Base-by-base conservation (phyloP, 768 basidiomycete genomes). In the Boletus reticulatus region DNA sequence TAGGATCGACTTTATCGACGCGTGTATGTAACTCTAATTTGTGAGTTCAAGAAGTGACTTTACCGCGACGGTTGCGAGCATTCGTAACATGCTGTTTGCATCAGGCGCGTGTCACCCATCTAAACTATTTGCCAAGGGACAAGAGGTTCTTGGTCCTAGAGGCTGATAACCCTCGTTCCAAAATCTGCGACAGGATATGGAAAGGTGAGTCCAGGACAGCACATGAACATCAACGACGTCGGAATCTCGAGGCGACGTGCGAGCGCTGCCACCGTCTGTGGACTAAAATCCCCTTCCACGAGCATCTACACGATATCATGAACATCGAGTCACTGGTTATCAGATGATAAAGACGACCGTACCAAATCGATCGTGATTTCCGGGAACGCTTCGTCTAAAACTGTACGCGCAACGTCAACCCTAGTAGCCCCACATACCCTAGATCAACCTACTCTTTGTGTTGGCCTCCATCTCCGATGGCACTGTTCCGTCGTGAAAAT, bases 391-490 rank as follows among this genome's bases (percentile, higher is more conserved):
- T 85, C 82, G 55, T 86, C 82, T 31, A 84, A 66, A 49, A 84
- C 79, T 81, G 51, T 20, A 7, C 52, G 22, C 9, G 4, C 6
- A 36, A 27, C 37, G 43, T 66, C 12, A 59, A 19, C 19, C 8
- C 8, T 24, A 1, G 24, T 24, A 1, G 24, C 13, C 22, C 14
- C 13, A 24, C 20, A 46, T 9, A 13, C 4, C 24, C 22, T 6
- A 13, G 14, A 2, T 29, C 38, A 20, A 64, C 75, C 22, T 49
- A 83, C 84, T 83, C 65, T 83, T 87, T 32, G 80, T 76, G 62
- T 89, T 91, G 6, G 87, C 85, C 65, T 85, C 87, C 61, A 91
- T 69, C 62, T 91, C 89, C 0, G 84, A 84, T 1, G 88, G 88
- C 24, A 84, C 74, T 31, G 80, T 80, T 22, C 71, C 74, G 27